phyloP scores from a whole-genome alignment of 768 basidiomycete genomes.

The Trametes cinnabarina region DNA sequence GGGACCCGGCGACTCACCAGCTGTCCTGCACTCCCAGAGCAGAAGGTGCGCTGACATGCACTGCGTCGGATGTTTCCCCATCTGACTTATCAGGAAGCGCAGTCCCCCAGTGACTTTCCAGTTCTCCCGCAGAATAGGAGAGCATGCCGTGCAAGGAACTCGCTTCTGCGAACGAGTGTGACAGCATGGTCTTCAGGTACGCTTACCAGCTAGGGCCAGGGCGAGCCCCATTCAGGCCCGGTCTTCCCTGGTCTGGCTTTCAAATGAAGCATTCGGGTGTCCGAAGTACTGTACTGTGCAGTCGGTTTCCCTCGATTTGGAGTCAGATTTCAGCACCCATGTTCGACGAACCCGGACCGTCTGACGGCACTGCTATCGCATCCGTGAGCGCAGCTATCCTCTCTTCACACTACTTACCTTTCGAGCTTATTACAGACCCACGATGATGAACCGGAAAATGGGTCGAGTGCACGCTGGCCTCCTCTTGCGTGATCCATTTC shows the following conservation, averaged over 20 bases:
- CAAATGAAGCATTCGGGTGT: no score
- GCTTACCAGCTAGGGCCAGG: neutral
- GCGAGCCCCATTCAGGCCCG: neutral
- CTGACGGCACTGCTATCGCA: neutral
- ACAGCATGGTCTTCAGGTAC: neutral
- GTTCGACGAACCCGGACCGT: no score
- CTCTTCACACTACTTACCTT: neutral
- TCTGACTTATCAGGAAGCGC: slow-evolving; percentile 1
- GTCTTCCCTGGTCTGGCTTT: neutral
- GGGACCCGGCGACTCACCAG: slow-evolving; percentile 8
- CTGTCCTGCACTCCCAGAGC: neutral
- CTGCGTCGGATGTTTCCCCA: neutral
- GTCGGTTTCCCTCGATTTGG: no score
- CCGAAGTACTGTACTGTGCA: no score
- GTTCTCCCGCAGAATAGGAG: slow-evolving; percentile 1
- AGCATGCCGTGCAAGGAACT: neutral
- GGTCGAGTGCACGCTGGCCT: neutral
- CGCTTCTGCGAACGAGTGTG: neutral
- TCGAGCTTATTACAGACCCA: neutral
- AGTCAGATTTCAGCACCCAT: no score
- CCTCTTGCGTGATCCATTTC: neutral
- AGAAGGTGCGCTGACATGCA: neutral
- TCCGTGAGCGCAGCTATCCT: neutral
- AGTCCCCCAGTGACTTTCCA: neutral
- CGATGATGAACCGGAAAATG: slow-evolving; percentile 5